These are phyloP conservation scores for Persicaria maculosa DNA, from an alignment of 148 eudicot genomes.

Conservation along the genomic window DNA sequence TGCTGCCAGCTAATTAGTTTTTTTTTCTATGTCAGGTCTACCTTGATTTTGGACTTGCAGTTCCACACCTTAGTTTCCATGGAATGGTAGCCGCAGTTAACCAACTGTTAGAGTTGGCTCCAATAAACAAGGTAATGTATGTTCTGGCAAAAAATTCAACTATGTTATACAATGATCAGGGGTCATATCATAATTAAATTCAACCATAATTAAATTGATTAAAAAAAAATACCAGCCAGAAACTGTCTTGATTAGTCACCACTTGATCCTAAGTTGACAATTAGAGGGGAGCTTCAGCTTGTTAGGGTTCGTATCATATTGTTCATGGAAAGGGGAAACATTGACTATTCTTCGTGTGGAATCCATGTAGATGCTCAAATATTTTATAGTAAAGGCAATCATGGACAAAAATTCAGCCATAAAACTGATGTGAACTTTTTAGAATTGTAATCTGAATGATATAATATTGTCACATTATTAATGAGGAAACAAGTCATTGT, in stretches of 20 bases:
- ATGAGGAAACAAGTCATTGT: too few species aligned
- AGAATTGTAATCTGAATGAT: neutral
- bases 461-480: too few species aligned
- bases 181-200: neutral
- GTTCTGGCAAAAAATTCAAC: neutral
- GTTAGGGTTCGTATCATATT: neutral
- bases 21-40: conserved; percentile 45
- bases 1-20: conserved; percentile 1
- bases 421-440: neutral
- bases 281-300: neutral
- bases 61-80: conserved; percentile 72
- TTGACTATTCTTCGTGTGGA: neutral
- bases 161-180: neutral
- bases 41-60: conserved; percentile 90
- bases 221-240: neutral
- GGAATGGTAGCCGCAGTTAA: conserved; percentile 87
- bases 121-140: conserved; percentile 70
- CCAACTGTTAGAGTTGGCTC: conserved; percentile 88
- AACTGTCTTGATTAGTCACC: neutral
- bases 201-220: neutral
- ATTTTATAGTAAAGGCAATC: neutral
- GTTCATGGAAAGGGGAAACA: neutral
- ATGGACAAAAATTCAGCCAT: neutral
- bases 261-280: neutral
- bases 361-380: neutral